A percentile compares a stretch with the other conserved stretches of the same genome.
Evolutionary conservation across 108 stramenopile genomes (phyloP).

Genomic region (Skeletonema potamos): DNA sequence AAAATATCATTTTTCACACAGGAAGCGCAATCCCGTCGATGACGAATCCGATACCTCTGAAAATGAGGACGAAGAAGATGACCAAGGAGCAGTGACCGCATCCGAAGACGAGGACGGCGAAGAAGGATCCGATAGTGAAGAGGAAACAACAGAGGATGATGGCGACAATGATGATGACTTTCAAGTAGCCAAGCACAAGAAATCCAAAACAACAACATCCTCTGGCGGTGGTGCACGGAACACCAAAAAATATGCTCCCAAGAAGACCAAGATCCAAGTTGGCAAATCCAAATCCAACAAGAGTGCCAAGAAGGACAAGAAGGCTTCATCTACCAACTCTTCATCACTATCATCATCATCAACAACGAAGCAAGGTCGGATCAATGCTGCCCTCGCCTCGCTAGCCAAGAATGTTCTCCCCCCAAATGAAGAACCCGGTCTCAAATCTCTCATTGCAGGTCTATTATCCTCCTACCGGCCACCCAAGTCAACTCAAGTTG

Average conservation of each 20-base stretch:
- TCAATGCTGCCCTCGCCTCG: conserved; percentile 21
- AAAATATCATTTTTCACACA: background rate
- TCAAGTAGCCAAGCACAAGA: conserved; percentile 1
- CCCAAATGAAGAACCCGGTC: conserved; percentile 33
- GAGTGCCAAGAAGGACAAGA: background rate
- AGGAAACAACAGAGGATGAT: conserved; percentile 7
- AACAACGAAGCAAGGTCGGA: background rate
- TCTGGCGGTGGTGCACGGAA: background rate
- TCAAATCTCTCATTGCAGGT: conserved; percentile 48
- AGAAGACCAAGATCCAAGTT: conserved; percentile 35
- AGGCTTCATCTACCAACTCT: background rate
- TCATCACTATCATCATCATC: background rate
- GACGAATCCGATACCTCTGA: conserved; percentile 7
- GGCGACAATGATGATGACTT: conserved; percentile 18
- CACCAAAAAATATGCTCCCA: conserved; percentile 8
- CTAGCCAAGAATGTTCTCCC: conserved; percentile 45
- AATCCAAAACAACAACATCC: background rate
- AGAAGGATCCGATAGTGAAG: conserved; percentile 17
- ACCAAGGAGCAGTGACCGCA: conserved; percentile 2
- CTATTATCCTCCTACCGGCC: conserved; percentile 46
- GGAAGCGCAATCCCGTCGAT: conserved; percentile 5
- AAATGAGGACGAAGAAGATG: conserved; percentile 19
- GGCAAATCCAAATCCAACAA: conserved; percentile 14
- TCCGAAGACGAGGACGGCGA: background rate
- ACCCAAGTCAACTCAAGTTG: background rate